These are phyloP conservation scores for Aspergillus nidulans DNA, from an alignment of 495 filamentous ascomycete genomes.

Conservation along the genomic window DNA sequence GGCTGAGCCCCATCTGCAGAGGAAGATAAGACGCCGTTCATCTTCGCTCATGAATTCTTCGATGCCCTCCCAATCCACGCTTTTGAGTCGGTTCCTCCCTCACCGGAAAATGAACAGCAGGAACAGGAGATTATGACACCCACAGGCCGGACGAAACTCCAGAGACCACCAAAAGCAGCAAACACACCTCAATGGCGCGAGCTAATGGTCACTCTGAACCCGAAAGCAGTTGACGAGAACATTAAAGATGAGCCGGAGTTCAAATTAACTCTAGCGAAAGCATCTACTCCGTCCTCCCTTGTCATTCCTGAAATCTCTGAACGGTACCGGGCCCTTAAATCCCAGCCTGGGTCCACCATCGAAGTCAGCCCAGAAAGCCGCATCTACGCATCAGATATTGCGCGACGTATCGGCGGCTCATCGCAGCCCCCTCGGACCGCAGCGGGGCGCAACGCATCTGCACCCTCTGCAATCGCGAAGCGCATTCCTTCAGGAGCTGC, in stretches of 20 bases:
- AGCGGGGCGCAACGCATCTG: constrained; percentile 7
- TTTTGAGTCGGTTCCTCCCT: constrained; percentile 66
- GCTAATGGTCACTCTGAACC: constrained; percentile 68
- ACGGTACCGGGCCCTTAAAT: constrained; percentile 71
- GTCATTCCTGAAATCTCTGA: constrained; percentile 80
- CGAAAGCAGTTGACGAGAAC: constrained; percentile 49
- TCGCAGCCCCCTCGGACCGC: constrained; percentile 32
- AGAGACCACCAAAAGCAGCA: constrained; percentile 40
- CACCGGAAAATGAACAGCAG: constrained; percentile 28
- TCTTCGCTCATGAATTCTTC: constrained; percentile 97
- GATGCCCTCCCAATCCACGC: constrained; percentile 97
- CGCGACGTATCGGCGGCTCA: constrained; percentile 72
- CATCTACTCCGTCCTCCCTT: constrained; percentile 72
- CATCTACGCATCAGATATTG: constrained; percentile 74
- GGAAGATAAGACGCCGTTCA: constrained; percentile 74
- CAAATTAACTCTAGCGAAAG: constrained; percentile 69
- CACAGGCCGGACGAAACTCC: constrained; percentile 40
- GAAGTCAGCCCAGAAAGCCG: constrained; percentile 85
- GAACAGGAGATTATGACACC: constrained; percentile 44
- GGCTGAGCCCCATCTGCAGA: constrained; percentile 8
- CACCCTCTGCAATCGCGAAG: constrained; percentile 37
- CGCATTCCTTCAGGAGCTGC: constrained; percentile 70
- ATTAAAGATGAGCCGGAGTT: constrained; percentile 62
- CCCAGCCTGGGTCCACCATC: constrained; percentile 60
- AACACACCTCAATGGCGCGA: constrained; percentile 75